These are phyloP conservation scores for Dacryopinax spathularia DNA, from an alignment of 768 basidiomycete species.

Conservation along the genomic window DNA sequence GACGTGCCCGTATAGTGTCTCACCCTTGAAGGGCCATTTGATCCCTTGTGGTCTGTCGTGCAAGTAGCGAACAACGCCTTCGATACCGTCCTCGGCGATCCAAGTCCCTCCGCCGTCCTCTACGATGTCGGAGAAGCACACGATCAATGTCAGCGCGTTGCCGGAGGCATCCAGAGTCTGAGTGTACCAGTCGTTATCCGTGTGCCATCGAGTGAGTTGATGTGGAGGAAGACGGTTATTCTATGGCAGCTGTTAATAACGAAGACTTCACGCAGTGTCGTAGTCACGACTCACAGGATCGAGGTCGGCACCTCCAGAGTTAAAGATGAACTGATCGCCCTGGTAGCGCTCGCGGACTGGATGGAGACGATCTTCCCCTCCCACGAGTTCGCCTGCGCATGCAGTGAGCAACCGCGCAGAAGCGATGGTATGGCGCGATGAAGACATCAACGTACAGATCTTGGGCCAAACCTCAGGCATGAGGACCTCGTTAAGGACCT, in stretches of 20 bases:
- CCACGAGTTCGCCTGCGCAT: conserved; percentile 1
- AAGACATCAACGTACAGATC: background rate
- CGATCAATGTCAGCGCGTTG: conserved; percentile 3
- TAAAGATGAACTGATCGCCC: conserved; percentile 6
- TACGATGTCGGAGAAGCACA: background rate
- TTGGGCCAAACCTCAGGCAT: background rate
- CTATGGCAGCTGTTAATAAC: background rate
- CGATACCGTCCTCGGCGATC: conserved; percentile 6
- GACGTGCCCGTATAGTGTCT: background rate
- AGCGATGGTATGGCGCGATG: background rate
- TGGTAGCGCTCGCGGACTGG: conserved; percentile 3
- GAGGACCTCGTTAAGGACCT: background rate
- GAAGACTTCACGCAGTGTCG: too few relatives aligned
- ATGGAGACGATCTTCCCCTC: background rate
- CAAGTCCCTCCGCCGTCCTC: conserved; percentile 4
- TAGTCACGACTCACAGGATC: background rate
- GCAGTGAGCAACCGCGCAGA: too few relatives aligned
- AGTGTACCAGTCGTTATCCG: conserved; percentile 6
- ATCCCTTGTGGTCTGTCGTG: conserved; percentile 3
- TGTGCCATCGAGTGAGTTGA: background rate
- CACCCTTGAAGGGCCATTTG: background rate
- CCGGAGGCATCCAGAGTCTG: conserved; percentile 3
- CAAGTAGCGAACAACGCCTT: background rate
- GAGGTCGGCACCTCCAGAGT: background rate
- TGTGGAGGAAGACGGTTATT: background rate